Evolutionary conservation across 1,139 yeast genomes (phyloP).

Genomic region (Protomyces arabidopsidicola): DNA sequence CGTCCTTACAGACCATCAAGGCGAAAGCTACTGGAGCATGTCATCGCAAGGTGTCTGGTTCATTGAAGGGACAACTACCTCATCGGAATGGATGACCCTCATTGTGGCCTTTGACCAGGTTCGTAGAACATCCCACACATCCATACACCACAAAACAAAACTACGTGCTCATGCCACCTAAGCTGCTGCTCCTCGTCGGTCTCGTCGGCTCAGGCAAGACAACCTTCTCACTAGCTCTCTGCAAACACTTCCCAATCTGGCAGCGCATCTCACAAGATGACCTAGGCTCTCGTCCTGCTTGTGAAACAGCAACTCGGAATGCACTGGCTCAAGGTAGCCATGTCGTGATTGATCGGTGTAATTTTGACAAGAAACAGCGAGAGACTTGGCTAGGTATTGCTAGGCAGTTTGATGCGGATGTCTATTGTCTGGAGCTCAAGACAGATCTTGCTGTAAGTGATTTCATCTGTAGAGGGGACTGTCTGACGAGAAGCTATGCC

Average conservation of each 20-base stretch:
- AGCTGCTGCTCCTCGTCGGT: background rate
- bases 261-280: constrained; percentile 3
- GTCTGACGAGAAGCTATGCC: background rate
- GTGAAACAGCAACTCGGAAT: background rate
- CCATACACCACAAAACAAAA: too few relatives aligned
- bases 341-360: constrained; percentile 3
- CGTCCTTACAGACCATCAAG: background rate
- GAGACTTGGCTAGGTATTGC: background rate
- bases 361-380: constrained; percentile 2
- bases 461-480: background rate
- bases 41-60: too few relatives aligned
- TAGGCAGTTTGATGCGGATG: background rate
- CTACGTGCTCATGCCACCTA: background rate
- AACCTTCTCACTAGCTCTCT: background rate
- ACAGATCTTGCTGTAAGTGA: background rate
- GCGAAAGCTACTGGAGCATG: too few relatives aligned
- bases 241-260: background rate
- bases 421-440: background rate
- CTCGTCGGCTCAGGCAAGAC: constrained; percentile 6
- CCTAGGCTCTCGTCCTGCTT: constrained; percentile 3
- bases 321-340: background rate
- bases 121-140: too few relatives aligned
- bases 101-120: too few relatives aligned
- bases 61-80: too few relatives aligned
- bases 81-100: too few relatives aligned